Conservation (phyloP, 352 stramenopile species). For the Globisporangium ultimum region DNA sequence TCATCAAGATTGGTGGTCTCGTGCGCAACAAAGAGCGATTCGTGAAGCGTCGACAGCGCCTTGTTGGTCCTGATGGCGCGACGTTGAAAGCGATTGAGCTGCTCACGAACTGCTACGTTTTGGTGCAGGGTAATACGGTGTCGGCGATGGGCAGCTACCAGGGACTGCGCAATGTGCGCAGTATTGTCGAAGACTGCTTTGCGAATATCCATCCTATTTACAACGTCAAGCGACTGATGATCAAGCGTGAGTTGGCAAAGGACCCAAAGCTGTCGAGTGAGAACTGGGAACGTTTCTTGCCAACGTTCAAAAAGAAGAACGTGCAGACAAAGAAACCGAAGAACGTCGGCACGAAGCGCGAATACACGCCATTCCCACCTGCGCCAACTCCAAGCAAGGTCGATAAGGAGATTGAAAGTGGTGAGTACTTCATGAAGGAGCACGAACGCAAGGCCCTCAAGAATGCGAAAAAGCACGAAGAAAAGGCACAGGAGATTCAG, state of each 20-base stretch:
- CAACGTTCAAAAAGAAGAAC: slow-evolving; percentile 99
- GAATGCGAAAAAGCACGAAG: slow-evolving; percentile 83
- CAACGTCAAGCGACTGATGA: slow-evolving; percentile 99
- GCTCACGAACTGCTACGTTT: slow-evolving; percentile 98
- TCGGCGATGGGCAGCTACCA: slow-evolving; percentile 86
- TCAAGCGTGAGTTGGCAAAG: slow-evolving; percentile 99
- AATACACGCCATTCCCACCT: slow-evolving; percentile 99
- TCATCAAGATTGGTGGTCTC: slow-evolving; percentile 99
- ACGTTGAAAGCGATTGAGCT: slow-evolving; percentile 98
- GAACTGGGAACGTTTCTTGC: slow-evolving; percentile 99
- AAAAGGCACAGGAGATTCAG: slow-evolving; percentile 53
- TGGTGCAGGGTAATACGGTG: slow-evolving; percentile 99
- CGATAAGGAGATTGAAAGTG: slow-evolving; percentile 97
- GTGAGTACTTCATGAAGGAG: slow-evolving; percentile 99
- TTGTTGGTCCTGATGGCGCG: slow-evolving; percentile 97
- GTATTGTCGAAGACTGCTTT: slow-evolving; percentile 99
- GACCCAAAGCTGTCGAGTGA: slow-evolving; percentile 96
- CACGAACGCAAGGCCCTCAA: slow-evolving; percentile 92
- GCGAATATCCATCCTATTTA: slow-evolving; percentile 99
- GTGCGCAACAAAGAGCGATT: slow-evolving; percentile 99
- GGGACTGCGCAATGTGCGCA: slow-evolving; percentile 93
- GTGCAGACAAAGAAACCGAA: slow-evolving; percentile 95
- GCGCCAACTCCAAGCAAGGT: slow-evolving; percentile 95
- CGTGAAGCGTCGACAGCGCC: slow-evolving; percentile 96
- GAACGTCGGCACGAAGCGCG: slow-evolving; percentile 89